These are phyloP conservation scores for Kockovaella imperatae DNA, from an alignment of 768 basidiomycete species.

Conservation along the genomic window DNA sequence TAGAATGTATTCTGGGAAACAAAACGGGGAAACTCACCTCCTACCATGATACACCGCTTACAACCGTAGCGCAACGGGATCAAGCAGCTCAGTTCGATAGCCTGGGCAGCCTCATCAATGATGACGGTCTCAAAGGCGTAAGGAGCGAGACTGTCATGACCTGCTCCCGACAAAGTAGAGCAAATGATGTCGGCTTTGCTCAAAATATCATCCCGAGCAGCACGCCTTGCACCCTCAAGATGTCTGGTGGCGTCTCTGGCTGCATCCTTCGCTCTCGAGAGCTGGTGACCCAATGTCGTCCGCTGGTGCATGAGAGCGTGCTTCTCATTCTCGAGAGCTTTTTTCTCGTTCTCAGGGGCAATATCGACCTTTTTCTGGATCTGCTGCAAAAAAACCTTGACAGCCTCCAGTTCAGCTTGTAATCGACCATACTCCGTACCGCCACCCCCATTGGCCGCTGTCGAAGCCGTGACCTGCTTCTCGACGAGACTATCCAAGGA, in stretches of 20 bases:
- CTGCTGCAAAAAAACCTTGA: slow-evolving; percentile 57
- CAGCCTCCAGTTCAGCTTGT: slow-evolving; percentile 60
- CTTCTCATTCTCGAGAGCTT: slow-evolving; percentile 65
- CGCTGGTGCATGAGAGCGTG: slow-evolving; percentile 59
- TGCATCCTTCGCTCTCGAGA: slow-evolving; percentile 73
- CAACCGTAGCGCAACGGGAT: slow-evolving; percentile 88
- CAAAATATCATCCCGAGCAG: slow-evolving; percentile 65
- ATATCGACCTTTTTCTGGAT: slow-evolving; percentile 55
- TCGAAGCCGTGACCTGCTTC: slow-evolving; percentile 46
- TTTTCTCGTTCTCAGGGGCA: slow-evolving; percentile 51
- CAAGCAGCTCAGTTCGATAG: slow-evolving; percentile 86
- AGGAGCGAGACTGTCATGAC: slow-evolving; percentile 70
- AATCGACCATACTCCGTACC: slow-evolving; percentile 55
- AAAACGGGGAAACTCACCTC: slow-evolving; percentile 51
- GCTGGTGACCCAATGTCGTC: slow-evolving; percentile 57
- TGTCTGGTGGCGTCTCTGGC: slow-evolving; percentile 71
- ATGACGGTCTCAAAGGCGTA: slow-evolving; percentile 91
- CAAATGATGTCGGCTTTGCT: slow-evolving; percentile 88
- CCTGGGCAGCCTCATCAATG: slow-evolving; percentile 97
- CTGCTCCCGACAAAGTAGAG: slow-evolving; percentile 83
- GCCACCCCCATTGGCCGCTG: slow-evolving; percentile 43
- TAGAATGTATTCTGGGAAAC: neutral
- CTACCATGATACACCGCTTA: slow-evolving; percentile 82
- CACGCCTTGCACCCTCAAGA: slow-evolving; percentile 71
- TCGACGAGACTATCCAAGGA: slow-evolving; percentile 81